These are phyloP conservation scores for Mycocentrospora acerina DNA, from an alignment of 2,329 filamentous ascomycete species.

Conservation along the genomic window DNA sequence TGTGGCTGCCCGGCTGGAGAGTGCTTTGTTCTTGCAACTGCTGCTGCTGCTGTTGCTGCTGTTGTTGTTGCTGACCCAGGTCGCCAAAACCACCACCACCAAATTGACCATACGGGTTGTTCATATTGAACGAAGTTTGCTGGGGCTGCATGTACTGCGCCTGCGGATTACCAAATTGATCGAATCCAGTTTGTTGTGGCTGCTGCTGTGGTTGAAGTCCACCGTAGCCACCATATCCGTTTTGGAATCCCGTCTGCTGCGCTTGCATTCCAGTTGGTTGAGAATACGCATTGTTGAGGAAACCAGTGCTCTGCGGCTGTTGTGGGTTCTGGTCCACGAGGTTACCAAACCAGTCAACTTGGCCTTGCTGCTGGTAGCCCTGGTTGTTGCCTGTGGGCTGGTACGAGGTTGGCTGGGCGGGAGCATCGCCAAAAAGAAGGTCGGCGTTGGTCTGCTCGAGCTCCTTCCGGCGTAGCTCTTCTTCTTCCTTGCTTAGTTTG, in stretches of 20 bases:
- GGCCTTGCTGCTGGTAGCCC: slow-evolving; percentile 94
- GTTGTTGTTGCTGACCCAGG: slow-evolving; percentile 36
- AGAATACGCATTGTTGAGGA: slow-evolving; percentile 66
- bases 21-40: slow-evolving; percentile 60
- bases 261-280: slow-evolving; percentile 74
- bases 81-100: slow-evolving; percentile 33
- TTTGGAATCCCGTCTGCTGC: slow-evolving; percentile 66
- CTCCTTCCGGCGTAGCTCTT: slow-evolving; percentile 82
- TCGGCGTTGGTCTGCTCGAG: slow-evolving; percentile 82
- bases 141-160: slow-evolving; percentile 55
- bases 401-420: slow-evolving; percentile 64
- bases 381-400: slow-evolving; percentile 92
- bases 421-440: slow-evolving; percentile 82
- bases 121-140: slow-evolving; percentile 58
- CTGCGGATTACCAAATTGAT: slow-evolving; percentile 51
- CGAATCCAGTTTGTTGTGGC: slow-evolving; percentile 68
- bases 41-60: slow-evolving; percentile 51
- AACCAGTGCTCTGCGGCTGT: slow-evolving; percentile 66
- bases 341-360: slow-evolving; percentile 97
- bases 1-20: slow-evolving; percentile 81
- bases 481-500: slow-evolving; percentile 90
- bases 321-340: slow-evolving; percentile 71
- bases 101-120: slow-evolving; percentile 43
- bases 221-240: slow-evolving; percentile 68
- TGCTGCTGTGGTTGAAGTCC: slow-evolving; percentile 49